phyloP scores from a whole-genome alignment of 108 stramenopile species.

The Cyclotella baltica region DNA sequence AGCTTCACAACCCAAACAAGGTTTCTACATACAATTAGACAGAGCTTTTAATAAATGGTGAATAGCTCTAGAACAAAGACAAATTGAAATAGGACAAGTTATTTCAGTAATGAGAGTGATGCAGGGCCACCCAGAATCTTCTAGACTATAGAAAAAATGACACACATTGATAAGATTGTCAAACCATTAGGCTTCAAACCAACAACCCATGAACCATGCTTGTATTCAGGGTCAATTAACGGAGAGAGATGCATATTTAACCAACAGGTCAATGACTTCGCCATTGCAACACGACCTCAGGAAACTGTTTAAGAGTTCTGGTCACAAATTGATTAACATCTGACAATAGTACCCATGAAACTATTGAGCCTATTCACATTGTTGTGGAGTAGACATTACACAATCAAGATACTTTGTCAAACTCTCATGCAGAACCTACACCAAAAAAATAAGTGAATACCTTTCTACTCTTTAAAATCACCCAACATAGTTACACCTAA shows the following conservation, averaged over 20 bases:
- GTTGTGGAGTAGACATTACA: neutral
- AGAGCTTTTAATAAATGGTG: neutral
- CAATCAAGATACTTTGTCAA: neutral
- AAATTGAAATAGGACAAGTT: neutral
- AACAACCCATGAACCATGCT: neutral
- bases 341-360: too few relatives aligned
- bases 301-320: neutral
- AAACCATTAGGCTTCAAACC: too few relatives aligned
- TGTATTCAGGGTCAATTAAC: neutral
- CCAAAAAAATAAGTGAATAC: too few relatives aligned
- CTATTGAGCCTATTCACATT: too few relatives aligned
- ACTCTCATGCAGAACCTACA: neutral
- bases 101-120: neutral
- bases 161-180: neutral
- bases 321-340: neutral
- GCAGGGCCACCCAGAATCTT: too few relatives aligned
- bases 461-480: too few relatives aligned
- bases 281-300: neutral
- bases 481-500: too few relatives aligned
- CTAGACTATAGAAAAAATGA: neutral
- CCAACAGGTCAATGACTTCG: neutral
- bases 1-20: neutral
- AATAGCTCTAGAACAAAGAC: neutral
- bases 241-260: neutral
- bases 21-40: neutral